Evolutionary conservation across 1,284 basidiomycete genomes (phyloP).

Genomic region (Butyriboletus appendiculatus): DNA sequence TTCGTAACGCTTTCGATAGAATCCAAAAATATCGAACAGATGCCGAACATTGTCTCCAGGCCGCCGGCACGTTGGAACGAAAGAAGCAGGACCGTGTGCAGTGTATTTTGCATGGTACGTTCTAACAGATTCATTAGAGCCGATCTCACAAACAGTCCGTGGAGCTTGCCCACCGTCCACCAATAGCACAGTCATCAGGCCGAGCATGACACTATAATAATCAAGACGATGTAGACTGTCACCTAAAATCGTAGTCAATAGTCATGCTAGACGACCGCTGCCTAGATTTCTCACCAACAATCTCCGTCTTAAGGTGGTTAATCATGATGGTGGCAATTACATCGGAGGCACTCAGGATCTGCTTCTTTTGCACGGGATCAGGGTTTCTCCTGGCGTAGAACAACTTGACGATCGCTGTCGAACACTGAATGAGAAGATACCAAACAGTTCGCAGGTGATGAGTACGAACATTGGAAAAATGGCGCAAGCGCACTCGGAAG

Average conservation of each 20-base stretch:
- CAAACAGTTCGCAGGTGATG: not conserved
- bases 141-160: not conserved
- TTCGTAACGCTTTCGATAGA: conserved; percentile 56
- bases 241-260: conserved; percentile 37
- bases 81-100: conserved; percentile 83
- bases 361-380: conserved; percentile 78
- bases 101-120: conserved; percentile 67
- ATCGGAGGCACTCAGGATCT: conserved; percentile 70
- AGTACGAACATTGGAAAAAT: conserved; percentile 82
- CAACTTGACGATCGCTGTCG: conserved; percentile 80
- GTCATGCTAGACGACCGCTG: not conserved
- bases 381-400: conserved; percentile 81
- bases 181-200: conserved; percentile 70
- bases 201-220: conserved; percentile 80
- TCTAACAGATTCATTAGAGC: conserved; percentile 46
- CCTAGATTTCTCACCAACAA: conserved; percentile 47
- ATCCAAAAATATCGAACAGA: conserved; percentile 58
- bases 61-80: conserved; percentile 78
- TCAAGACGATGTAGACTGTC: conserved; percentile 55
- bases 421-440: conserved; percentile 9
- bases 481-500: conserved; percentile 79
- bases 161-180: conserved; percentile 71
- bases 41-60: conserved; percentile 64
- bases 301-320: conserved; percentile 64
- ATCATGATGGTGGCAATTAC: conserved; percentile 75